Percentiles rank a stretch among this genome's conserved stretches.
Evolutionary conservation across 202 grass and related monocot genomes (phyloP).

Genomic region (Setaria viridis): DNA sequence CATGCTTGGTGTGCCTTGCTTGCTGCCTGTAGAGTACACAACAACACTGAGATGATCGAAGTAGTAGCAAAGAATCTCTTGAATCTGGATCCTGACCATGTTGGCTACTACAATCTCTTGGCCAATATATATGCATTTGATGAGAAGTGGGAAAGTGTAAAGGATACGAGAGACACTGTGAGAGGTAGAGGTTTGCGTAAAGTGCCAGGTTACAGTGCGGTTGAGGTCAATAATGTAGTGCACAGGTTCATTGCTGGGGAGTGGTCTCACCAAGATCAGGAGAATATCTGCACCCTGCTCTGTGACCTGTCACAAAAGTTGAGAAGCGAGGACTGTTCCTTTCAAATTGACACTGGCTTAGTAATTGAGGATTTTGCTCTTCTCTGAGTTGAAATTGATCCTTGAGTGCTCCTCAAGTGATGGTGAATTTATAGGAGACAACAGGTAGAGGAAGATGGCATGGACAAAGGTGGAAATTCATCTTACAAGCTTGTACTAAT

Average conservation of each 20-base stretch:
- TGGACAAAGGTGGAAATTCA: slow-evolving; percentile 16
- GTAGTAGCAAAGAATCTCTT: slow-evolving; percentile 52
- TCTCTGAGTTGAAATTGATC: slow-evolving; percentile 21
- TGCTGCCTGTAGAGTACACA: slow-evolving; percentile 62
- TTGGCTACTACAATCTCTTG: slow-evolving; percentile 71
- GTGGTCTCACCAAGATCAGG: slow-evolving; percentile 42
- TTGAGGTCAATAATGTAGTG: slow-evolving; percentile 51
- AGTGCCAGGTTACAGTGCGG: slow-evolving; percentile 57
- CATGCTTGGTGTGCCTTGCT: slow-evolving; percentile 73
- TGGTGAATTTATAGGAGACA: slow-evolving; percentile 8
- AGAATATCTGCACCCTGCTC: slow-evolving; percentile 43
- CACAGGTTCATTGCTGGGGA: slow-evolving; percentile 60
- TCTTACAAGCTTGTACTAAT: slow-evolving; percentile 20
- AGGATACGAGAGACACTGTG: slow-evolving; percentile 43
- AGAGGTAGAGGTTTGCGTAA: slow-evolving; percentile 53
- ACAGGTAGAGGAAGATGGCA: background rate
- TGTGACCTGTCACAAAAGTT: slow-evolving; percentile 45
- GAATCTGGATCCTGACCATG: slow-evolving; percentile 49
- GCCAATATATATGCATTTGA: slow-evolving; percentile 72
- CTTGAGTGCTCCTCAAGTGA: background rate
- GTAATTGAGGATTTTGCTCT: slow-evolving; percentile 32
- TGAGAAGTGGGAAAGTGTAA: slow-evolving; percentile 59
- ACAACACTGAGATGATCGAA: slow-evolving; percentile 47
- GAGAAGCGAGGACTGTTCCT: slow-evolving; percentile 24
- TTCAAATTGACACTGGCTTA: background rate